These are phyloP conservation scores for Apostasia shenzhenica DNA, from an alignment of 106 monocot genomes.

Conservation along the genomic window DNA sequence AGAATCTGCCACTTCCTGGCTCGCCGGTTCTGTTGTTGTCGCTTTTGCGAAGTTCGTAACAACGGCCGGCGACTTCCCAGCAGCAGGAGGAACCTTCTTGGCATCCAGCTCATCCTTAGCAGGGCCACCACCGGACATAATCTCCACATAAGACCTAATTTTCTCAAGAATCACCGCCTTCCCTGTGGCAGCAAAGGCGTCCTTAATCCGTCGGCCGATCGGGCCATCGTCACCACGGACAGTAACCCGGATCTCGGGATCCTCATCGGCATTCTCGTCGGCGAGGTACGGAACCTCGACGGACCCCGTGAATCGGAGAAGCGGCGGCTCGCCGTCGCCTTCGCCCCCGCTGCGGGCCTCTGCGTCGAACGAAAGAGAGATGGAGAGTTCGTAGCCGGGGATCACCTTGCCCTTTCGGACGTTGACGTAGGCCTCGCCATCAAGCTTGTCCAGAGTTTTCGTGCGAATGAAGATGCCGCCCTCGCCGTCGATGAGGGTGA, in stretches of 20 bases:
- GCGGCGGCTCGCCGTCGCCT: conserved; percentile 1
- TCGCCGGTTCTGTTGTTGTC: not conserved
- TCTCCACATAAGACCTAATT: conserved; percentile 48
- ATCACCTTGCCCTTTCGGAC: conserved; percentile 96
- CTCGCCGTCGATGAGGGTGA: conserved; percentile 52
- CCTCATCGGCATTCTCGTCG: conserved; percentile 94
- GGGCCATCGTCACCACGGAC: conserved; percentile 60
- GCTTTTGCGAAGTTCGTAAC: not conserved
- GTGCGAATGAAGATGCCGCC: conserved; percentile 56
- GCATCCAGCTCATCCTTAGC: conserved; percentile 82
- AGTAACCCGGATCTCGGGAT: conserved; percentile 65
- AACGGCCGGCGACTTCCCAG: not conserved
- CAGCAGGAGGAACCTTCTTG: conserved; percentile 33
- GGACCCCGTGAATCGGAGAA: conserved; percentile 41
- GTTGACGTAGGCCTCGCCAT: conserved; percentile 95
- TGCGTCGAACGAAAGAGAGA: conserved; percentile 65
- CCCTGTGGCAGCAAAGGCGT: conserved; percentile 68
- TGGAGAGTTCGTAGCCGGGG: conserved; percentile 89
- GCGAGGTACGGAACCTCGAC: conserved; percentile 88
- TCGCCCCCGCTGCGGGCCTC: conserved; percentile 17
- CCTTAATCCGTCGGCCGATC: conserved; percentile 45
- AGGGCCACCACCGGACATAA: conserved; percentile 82
- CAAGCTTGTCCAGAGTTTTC: conserved; percentile 56
- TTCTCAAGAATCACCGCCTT: conserved; percentile 66
- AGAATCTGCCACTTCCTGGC: not conserved